Conservation (phyloP, 164 flowering plant genomes). For the Macadamia integrifolia region DNA sequence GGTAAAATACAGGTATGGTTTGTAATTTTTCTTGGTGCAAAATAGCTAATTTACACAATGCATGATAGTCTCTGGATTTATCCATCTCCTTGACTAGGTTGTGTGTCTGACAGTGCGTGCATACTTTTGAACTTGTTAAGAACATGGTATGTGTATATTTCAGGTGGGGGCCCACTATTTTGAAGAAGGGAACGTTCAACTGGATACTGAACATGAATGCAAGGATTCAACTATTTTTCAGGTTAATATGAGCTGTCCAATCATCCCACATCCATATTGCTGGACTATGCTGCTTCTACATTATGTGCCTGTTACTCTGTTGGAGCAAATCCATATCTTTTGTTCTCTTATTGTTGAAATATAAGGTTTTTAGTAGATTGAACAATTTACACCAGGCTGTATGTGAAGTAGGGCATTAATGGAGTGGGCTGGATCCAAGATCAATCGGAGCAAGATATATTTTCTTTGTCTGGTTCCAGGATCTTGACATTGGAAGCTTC, state of each 20-base stretch:
- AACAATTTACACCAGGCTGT: no score
- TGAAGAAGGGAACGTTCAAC: conserved; percentile 98
- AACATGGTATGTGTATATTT: conserved; percentile 13
- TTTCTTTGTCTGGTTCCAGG: no score
- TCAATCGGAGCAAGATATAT: no score
- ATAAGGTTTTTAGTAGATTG: no score
- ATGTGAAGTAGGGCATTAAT: no score
- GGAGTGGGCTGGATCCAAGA: no score
- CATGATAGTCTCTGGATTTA: background rate
- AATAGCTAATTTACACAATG: background rate
- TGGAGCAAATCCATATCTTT: no score
- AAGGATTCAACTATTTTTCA: conserved; percentile 76
- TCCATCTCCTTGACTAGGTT: background rate
- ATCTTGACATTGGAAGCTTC: no score
- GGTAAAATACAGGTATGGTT: conserved; percentile 73
- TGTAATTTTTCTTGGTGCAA: background rate
- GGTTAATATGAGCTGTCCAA: conserved; percentile 29
- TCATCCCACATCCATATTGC: no score
- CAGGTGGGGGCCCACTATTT: conserved; percentile 97
- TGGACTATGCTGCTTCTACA: no score
- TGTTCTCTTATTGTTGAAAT: no score
- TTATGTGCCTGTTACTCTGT: no score
- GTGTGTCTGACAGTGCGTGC: background rate
- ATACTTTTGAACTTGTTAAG: background rate
- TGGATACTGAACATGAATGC: conserved; percentile 87